Base-by-base conservation (phyloP, 352 stramenopile genomes). In the Peronospora destructor region DNA sequence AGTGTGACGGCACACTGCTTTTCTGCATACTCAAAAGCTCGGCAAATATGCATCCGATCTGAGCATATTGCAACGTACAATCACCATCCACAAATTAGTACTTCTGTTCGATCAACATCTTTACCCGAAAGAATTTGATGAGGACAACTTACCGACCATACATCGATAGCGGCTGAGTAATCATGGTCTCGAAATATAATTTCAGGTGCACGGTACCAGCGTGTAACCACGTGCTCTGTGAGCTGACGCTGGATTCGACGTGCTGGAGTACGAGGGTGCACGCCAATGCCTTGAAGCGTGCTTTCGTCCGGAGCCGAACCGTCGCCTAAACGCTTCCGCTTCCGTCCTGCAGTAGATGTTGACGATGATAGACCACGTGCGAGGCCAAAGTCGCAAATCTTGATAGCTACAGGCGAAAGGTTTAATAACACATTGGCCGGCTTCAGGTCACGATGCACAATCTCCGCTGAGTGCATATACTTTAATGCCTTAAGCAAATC, bases 1-100 rank as follows among this genome's bases (percentile, higher is more conserved):
- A 92, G 64, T 97, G 95, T 37, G 83, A 95, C 42, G 89, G 84
- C 41, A 97, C 86, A 61, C 85, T 97, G 50, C 81, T 96, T 74
- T 97, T 94, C 65, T 98, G 91, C 94, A 98, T 98, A 55, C 86
- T 97, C 40, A 97, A 52, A 26, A 98, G 73, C 68, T 97, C 93
- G 0, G 84, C 91, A 71, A 98, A 95, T 60, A 97, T 97, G 49
- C 93, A 97, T 17, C 93, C 93, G n/a, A 98, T 66, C 76, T 94
- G 54, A 6, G 53, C 34, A 48, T 14, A 54, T 10, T 21, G 49
- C 19, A 42, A 8, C 17, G 11, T 32, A 38, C 17, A 35, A 56
- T 38, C 12, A 49, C 1, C 28, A 45, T 0, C 4, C 38, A 59
- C 16, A 49, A 8, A 40, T 62, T 38, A 58, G 17, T 36, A 8